Base-by-base conservation (phyloP, 1,284 basidiomycete species). In the Ustilago nuda region DNA sequence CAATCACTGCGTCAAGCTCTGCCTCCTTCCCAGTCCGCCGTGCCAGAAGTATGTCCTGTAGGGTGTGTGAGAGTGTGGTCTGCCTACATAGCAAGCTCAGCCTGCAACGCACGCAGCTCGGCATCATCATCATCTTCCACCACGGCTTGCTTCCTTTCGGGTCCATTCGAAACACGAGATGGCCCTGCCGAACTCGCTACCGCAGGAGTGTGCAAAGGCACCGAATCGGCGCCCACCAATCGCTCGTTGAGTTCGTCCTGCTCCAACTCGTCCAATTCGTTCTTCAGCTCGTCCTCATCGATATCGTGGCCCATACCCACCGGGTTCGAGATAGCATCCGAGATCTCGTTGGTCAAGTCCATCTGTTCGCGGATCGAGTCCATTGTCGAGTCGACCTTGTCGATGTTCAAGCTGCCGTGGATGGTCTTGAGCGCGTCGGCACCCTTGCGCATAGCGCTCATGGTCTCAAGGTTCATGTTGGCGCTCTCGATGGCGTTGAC, bases 381-480 rank as follows among this genome's bases (percentile, higher is more conserved):
- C 94, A 99, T 98, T 19, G 92, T 94, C 39, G 90, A 88, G 85
- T 98, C 97, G 67, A 99, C 96, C 87, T 93, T 94, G 83, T 93
- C 92, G 80, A 97, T 91, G 77, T 92, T 92, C 66, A 98, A 89
- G 83, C 91, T 92, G 62, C 92, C 92, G 84, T 99, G 97, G 67
- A 99, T 98, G 54, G 90, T 90, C 88, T 93, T 93, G 86, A 99
- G 90, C 17, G 93, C 97, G 75, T 93, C 92, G 0, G 95, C 91
- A 48, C 94, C 97, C 87, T 94, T 93, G 91, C 95, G 95, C 94
- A 99, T 98, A 33, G 94, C 95, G 33, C 91, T 89, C 93, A 99
- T 95, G 35, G 95, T 98, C 89, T 98, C 95, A 84, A 94, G 92
- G 87, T 99, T 99, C 87, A 99, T 91, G 88, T 98, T 99, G 56